Evolutionary conservation across 2,329 filamentous ascomycete species (phyloP).

Genomic region (Tolypocladium endophyticum): DNA sequence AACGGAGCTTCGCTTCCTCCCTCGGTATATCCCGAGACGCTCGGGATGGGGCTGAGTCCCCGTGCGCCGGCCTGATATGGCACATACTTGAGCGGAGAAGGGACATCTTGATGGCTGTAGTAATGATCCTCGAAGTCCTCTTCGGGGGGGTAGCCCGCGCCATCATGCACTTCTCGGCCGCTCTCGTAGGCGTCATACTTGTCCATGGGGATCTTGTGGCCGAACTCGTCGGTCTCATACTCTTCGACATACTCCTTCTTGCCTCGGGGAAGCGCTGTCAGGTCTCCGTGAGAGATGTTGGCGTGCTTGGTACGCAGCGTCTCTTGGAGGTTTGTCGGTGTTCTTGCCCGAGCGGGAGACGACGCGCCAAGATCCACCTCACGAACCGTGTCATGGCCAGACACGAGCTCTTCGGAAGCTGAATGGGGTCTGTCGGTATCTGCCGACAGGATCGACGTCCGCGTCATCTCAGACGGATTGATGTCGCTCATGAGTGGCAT

Average conservation of each 20-base stretch:
- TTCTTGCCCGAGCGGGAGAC: slow-evolving; percentile 50
- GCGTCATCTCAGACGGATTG: slow-evolving; percentile 75
- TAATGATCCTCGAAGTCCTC: slow-evolving; percentile 33
- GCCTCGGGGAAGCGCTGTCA: slow-evolving; percentile 41
- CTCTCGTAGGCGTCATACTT: slow-evolving; percentile 34
- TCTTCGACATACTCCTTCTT: slow-evolving; percentile 33
- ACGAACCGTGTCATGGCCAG: slow-evolving; percentile 53
- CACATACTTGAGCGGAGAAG: slow-evolving; percentile 54
- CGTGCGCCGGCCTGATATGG: slow-evolving; percentile 59
- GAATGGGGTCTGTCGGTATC: slow-evolving; percentile 65
- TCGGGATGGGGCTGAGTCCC: slow-evolving; percentile 80
- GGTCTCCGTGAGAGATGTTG: slow-evolving; percentile 49
- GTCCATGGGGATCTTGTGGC: slow-evolving; percentile 28
- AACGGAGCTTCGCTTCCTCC: slow-evolving; percentile 48
- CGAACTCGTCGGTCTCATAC: slow-evolving; percentile 36
- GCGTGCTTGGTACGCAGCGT: slow-evolving; percentile 58
- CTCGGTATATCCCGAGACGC: slow-evolving; percentile 77
- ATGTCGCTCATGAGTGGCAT: slow-evolving; percentile 86
- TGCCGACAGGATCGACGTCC: slow-evolving; percentile 77
- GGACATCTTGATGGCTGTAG: slow-evolving; percentile 51
- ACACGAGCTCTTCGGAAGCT: slow-evolving; percentile 50
- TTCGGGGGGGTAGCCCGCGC: slow-evolving; percentile 26
- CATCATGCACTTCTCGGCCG: slow-evolving; percentile 14
- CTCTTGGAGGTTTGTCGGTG: slow-evolving; percentile 43
- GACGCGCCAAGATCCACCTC: slow-evolving; percentile 50